These are phyloP conservation scores for Leucogyrophana mollusca DNA, from an alignment of 768 basidiomycete species.

Conservation along the genomic window DNA sequence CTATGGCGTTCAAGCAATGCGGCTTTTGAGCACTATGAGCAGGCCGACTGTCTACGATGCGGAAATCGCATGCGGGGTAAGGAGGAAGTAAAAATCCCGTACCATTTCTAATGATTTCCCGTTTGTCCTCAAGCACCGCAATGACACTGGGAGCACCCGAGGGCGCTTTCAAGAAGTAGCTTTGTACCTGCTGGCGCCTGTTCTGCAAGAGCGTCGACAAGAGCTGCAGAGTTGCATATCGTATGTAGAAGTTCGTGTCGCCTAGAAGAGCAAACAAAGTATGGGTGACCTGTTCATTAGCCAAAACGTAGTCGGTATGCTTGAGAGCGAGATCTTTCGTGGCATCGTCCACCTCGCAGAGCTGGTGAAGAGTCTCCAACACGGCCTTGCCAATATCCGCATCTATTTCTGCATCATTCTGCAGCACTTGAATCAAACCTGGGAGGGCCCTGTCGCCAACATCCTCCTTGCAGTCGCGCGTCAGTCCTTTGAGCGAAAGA, in stretches of 20 bases:
- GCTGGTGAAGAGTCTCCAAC: slow-evolving; percentile 80
- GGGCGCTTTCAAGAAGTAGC: slow-evolving; percentile 86
- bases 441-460: slow-evolving; percentile 77
- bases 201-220: slow-evolving; percentile 80
- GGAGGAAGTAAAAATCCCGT: slow-evolving; percentile 22
- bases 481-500: slow-evolving; percentile 89
- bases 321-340: slow-evolving; percentile 77
- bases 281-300: slow-evolving; percentile 69
- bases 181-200: slow-evolving; percentile 77
- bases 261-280: slow-evolving; percentile 74
- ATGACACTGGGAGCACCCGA: slow-evolving; percentile 75
- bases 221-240: slow-evolving; percentile 82
- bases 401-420: slow-evolving; percentile 89
- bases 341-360: slow-evolving; percentile 78
- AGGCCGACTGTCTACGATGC: slow-evolving; percentile 5
- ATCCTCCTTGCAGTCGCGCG: slow-evolving; percentile 87
- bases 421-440: slow-evolving; percentile 77
- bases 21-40: slow-evolving; percentile 6
- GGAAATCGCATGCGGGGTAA: neutral
- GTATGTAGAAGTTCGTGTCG: slow-evolving; percentile 79
- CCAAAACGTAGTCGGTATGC: slow-evolving; percentile 80
- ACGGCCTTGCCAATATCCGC: slow-evolving; percentile 90
- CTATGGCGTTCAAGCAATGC: neutral
- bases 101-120: slow-evolving; percentile 91
- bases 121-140: slow-evolving; percentile 75